Conservation (phyloP, 345 rosid species). For the Aegle marmelos region DNA sequence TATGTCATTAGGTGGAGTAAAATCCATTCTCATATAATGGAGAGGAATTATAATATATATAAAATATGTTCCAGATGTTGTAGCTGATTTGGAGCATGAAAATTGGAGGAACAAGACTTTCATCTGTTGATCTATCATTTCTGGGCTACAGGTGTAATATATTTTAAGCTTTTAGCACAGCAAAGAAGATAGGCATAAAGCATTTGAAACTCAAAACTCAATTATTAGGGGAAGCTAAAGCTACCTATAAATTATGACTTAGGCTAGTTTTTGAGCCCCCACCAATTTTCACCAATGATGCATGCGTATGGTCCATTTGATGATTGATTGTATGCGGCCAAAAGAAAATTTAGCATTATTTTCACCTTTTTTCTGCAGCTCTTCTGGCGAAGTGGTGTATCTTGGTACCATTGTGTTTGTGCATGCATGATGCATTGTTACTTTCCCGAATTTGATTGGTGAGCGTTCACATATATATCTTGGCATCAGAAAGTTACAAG, state of each 20-base stretch:
- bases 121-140: neutral
- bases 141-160: neutral
- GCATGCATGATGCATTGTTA: neutral
- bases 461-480: too few species aligned
- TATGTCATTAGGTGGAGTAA: neutral
- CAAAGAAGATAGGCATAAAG: conserved; percentile 8
- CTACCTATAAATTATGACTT: neutral
- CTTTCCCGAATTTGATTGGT: neutral
- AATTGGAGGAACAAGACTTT: neutral
- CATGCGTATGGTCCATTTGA: neutral
- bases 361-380: neutral
- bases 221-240: neutral
- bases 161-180: neutral
- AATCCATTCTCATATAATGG: neutral
- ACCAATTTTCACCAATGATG: neutral
- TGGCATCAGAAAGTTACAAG: neutral
- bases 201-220: neutral
- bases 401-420: neutral
- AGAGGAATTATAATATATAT: neutral
- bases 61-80: neutral
- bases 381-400: neutral
- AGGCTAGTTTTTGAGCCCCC: neutral
- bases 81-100: neutral
- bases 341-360: neutral
- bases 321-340: neutral